These are phyloP conservation scores for Neurospora crassa DNA, from an alignment of 2,329 filamentous ascomycete genomes.

Conservation along the genomic window DNA sequence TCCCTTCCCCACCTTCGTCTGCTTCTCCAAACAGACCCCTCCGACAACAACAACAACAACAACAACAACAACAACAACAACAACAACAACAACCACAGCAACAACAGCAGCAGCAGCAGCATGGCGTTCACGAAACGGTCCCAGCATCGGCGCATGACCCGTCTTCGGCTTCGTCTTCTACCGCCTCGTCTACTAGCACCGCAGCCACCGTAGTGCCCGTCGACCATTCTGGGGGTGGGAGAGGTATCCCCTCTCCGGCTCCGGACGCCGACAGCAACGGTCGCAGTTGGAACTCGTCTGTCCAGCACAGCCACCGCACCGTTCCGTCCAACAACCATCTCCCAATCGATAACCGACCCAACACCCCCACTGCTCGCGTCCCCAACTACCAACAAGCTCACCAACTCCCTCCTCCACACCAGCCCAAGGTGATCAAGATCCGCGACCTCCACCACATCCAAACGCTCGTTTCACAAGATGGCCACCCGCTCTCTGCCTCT, in stretches of 20 bases:
- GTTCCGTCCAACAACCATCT: background rate
- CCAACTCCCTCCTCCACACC: slow-evolving; percentile 17
- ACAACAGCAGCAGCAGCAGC: slow-evolving; percentile 18
- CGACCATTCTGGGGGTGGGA: slow-evolving; percentile 1
- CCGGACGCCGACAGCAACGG: slow-evolving; percentile 20
- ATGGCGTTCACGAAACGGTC: slow-evolving; percentile 13
- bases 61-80: background rate
- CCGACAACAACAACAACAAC: background rate
- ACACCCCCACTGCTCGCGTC: slow-evolving; percentile 14
- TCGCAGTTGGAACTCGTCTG: background rate
- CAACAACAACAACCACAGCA: background rate
- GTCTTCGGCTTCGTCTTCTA: slow-evolving; percentile 23
- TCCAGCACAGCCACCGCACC: background rate
- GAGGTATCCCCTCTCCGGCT: slow-evolving; percentile 26
- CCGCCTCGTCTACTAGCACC: slow-evolving; percentile 17
- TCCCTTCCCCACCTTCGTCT: slow-evolving; percentile 46
- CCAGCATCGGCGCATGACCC: slow-evolving; percentile 20
- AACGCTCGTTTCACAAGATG: slow-evolving; percentile 72
- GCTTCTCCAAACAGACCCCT: slow-evolving; percentile 30
- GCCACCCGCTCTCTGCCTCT: slow-evolving; percentile 37
- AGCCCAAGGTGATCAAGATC: slow-evolving; percentile 34
- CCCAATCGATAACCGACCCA: background rate
- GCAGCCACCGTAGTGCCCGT: slow-evolving; percentile 17
- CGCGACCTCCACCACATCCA: slow-evolving; percentile 87
- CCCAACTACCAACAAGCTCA: slow-evolving; percentile 18